Evolutionary conservation across 2,329 filamentous ascomycete genomes (phyloP), one percentile per base, ranked within the genome.

Genomic region (Exophiala calicioides): DNA sequence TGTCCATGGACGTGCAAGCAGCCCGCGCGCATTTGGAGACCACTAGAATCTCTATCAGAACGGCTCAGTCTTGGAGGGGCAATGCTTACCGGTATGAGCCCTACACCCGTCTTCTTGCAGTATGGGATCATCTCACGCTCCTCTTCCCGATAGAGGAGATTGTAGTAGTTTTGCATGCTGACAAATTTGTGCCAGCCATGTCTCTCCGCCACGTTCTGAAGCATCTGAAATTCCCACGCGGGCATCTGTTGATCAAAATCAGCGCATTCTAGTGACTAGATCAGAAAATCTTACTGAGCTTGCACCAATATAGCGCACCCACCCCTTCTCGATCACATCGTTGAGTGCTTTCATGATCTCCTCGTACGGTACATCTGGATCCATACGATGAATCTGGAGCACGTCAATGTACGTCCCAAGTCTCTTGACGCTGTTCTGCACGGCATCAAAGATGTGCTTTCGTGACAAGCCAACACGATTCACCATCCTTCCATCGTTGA

Each of bases 361-460:
- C 54, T 77, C 73, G 12, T 72, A 64, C 0, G 75, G 73, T 15
- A 63, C 59, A 1, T 39, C 16, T 1, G 44, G 44, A 51, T 76
- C 73, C 36, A 72, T 73, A 18, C 73, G 67, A 49, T 77, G 74
- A 47, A 77, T 77, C 44, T 76, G 70, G 19, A 76, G 64, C n/a
- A 77, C 60, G 50, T 77, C 73, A 16, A 77, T 68, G 56, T 77
- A 76, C 1, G 65, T 65, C n/a, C 66, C 65, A 24, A 75, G 60
- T 23, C 73, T 65, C 47, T 65, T 62, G 15, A 76, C 63, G 9
- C 66, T 61, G 33, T 66, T 69, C 34, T 83, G 73, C 4, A 84
- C 81, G 0, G 79, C 78, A 55, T 79, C 74, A 53, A 84, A 75
- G 54, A 84, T 80, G 52, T 80, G 76, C 58, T 78, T 80, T 12